Evolutionary conservation across 306 rosid species (phyloP).

Genomic region (Geum urbanum): DNA sequence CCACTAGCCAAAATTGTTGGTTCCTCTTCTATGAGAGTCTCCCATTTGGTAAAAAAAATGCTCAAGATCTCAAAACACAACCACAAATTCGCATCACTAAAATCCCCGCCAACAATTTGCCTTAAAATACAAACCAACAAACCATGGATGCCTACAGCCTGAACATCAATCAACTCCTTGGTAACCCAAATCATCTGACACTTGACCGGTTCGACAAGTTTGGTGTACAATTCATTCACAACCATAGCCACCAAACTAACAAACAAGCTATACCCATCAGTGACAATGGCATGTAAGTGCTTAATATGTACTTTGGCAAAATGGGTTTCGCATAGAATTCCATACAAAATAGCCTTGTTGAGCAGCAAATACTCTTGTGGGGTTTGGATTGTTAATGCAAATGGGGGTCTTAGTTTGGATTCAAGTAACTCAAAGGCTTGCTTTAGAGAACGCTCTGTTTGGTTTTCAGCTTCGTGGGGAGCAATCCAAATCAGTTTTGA

Average conservation of each 20-base stretch:
- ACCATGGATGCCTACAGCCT: conserved; percentile 46
- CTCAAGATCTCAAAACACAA: conserved; percentile 52
- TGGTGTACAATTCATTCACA: conserved; percentile 47
- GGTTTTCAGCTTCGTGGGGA: conserved; percentile 51
- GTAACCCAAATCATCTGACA: conserved; percentile 57
- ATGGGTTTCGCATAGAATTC: conserved; percentile 53
- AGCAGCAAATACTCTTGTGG: conserved; percentile 48
- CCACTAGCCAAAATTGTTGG: conserved; percentile 51
- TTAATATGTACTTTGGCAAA: conserved; percentile 59
- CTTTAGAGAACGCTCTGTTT: conserved; percentile 41
- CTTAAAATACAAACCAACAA: conserved; percentile 57
- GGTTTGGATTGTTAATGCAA: conserved; percentile 48
- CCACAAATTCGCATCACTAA: conserved; percentile 56
- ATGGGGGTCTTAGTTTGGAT: conserved; percentile 61
- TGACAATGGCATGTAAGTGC: conserved; percentile 71
- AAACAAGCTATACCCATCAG: conserved; percentile 56
- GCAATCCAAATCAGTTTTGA: conserved; percentile 29
- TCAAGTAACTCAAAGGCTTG: conserved; percentile 49
- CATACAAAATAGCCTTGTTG: conserved; percentile 60
- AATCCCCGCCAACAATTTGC: conserved; percentile 64
- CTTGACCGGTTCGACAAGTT: conserved; percentile 42
- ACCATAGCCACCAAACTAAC: conserved; percentile 36
- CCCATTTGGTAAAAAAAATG: conserved; percentile 48
- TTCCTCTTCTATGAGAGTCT: conserved; percentile 42
- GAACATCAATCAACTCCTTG: conserved; percentile 46